A percentile compares a stretch with the other conserved stretches of the same genome.
Conservation (phyloP, 1,284 basidiomycete species). For the Malassezia restricta region DNA sequence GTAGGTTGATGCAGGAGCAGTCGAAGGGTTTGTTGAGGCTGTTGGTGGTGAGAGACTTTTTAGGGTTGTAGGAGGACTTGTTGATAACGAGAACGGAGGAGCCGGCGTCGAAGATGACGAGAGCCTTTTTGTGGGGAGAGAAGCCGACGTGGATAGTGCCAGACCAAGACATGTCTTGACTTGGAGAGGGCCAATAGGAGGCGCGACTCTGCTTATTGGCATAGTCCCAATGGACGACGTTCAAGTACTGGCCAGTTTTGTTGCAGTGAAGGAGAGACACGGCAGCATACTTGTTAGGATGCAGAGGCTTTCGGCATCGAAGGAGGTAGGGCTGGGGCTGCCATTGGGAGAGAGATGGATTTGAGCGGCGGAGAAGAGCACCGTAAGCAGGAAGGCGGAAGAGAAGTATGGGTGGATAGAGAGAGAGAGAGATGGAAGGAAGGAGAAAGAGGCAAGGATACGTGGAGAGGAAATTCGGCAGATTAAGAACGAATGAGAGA, state of each 20-base stretch:
- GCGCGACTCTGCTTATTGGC: not conserved
- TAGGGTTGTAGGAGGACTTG: slow-evolving; percentile 26
- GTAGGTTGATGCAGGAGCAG: slow-evolving; percentile 53
- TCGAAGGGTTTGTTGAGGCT: slow-evolving; percentile 47
- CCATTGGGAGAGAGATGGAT: too few species aligned
- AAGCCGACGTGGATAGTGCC: slow-evolving; percentile 32
- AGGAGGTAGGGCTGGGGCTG: too few species aligned
- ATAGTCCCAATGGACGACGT: not conserved
- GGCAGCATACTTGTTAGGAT: too few species aligned
- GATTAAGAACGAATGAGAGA: too few species aligned
- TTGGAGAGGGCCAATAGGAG: not conserved
- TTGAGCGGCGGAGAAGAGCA: too few species aligned
- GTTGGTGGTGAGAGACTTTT: slow-evolving; percentile 20
- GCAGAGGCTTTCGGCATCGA: too few species aligned
- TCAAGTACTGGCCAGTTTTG: not conserved
- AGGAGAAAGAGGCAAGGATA: too few species aligned
- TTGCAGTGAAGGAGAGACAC: not conserved
- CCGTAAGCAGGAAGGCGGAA: too few species aligned
- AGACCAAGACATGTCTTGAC: too few species aligned
- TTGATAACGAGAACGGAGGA: slow-evolving; percentile 39
- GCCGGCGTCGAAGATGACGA: slow-evolving; percentile 43
- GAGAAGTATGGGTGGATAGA: too few species aligned
- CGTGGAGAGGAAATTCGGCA: too few species aligned
- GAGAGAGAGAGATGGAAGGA: too few species aligned
- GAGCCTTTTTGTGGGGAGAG: slow-evolving; percentile 21